Base-by-base conservation (phyloP, 1,284 basidiomycete genomes). In the Wallemia ichthyophaga region DNA sequence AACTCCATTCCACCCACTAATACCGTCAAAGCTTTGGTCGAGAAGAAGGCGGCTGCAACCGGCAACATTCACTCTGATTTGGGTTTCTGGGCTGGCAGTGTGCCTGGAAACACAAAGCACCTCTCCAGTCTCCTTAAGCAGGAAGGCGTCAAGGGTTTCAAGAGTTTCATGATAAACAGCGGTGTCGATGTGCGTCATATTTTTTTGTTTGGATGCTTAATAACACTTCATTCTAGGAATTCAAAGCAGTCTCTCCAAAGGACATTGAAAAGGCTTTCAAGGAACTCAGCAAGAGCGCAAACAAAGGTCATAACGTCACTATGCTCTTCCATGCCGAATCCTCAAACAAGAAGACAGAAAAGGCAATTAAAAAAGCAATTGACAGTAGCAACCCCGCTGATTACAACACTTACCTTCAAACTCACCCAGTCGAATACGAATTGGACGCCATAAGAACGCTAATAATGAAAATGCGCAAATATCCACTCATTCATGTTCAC, bases 1-100 rank as follows among this genome's bases (percentile, higher is more conserved):
- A 94, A 94, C 70, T 89, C 86, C 1, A 85, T 94, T 60, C 89
- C 89, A 0, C 87, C 89, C 0, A 94, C 89, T 0, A 91, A 85
- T 1, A 88, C 85, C 0, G 75, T 85, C 2, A 72, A 72, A 9
- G 79, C 87, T 65, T 73, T 94, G 19, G 70, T 77, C 56, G 67
- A 72, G 27, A 94, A 94, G 71, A 75, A 78, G 7, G 66, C 69
- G 13, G 82, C 81, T 1, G 85, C 89, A 1, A 65, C 70, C 58
- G 78, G 77, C 19, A 80, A 87, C 66, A 85, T 82, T 68, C 78
- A 79, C 72, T 77, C 79, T 23, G 89, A 95, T 67, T 78, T 92
- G 24, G 88, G 81, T 0, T 94, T 94, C 69, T 95, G 89, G 88
- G 89, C 88, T 48, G 89, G 89, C 1, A 81, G 85, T 37, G 82